phyloP scores from a whole-genome alignment of 768 basidiomycete species.

The Mycena metata region DNA sequence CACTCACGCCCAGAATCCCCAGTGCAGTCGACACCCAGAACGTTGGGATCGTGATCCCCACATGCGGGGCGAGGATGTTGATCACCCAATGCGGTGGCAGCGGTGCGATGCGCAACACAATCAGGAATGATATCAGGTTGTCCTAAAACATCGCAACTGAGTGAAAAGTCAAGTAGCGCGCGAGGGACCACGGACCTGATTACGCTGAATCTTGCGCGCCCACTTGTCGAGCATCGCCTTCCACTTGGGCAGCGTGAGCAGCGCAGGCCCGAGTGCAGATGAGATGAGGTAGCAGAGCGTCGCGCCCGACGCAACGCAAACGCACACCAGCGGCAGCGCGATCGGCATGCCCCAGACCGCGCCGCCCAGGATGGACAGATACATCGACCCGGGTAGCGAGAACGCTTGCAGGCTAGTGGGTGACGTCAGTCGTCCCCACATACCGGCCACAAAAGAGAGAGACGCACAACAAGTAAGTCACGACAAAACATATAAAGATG shows the following conservation, averaged over 20 bases:
- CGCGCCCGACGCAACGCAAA: slow-evolving; percentile 92
- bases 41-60: slow-evolving; percentile 85
- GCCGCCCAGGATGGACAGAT: slow-evolving; percentile 95
- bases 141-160: slow-evolving; percentile 49
- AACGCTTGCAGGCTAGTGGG: slow-evolving; percentile 88
- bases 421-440: no score
- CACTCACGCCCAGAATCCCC: slow-evolving; percentile 90
- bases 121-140: slow-evolving; percentile 92
- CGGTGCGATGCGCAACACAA: slow-evolving; percentile 94
- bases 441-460: no score
- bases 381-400: slow-evolving; percentile 97
- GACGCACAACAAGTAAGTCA: slow-evolving; percentile 91
- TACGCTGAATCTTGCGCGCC: slow-evolving; percentile 82
- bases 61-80: slow-evolving; percentile 92
- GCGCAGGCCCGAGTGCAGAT: slow-evolving; percentile 91
- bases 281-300: slow-evolving; percentile 94
- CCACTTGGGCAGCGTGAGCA: slow-evolving; percentile 89
- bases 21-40: slow-evolving; percentile 95
- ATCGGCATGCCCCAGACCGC: slow-evolving; percentile 93
- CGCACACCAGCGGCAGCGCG: slow-evolving; percentile 91
- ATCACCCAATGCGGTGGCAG: slow-evolving; percentile 98
- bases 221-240: slow-evolving; percentile 86
- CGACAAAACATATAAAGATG: slow-evolving; percentile 89
- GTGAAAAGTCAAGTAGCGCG: no score
- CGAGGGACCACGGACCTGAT: slow-evolving; percentile 44